Base-by-base conservation (phyloP, 148 eudicot genomes). In the Linanthus parryae region DNA sequence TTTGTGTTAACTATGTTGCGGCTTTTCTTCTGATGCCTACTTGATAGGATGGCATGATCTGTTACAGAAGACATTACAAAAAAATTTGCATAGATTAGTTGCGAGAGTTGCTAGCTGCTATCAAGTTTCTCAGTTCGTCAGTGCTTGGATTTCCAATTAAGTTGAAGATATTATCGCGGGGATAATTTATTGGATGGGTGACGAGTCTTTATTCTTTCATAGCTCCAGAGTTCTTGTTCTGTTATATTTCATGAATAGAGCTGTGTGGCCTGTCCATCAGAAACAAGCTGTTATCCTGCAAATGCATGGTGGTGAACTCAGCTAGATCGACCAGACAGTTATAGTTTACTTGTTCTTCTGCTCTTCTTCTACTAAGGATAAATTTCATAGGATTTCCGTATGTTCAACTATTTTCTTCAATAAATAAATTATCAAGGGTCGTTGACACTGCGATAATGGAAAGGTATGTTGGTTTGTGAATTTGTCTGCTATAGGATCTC, bases 381-480 rank as follows among this genome's bases (percentile, higher is more conserved):
- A 25, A 51, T 25, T 3, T 55, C 59, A 14, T 53, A 43, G 59
- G 58, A 47, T 46, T 63, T 19, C 61, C n/a, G 28, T 54, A 22
- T 59, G 61, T 59, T 55, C 46, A 67, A 44, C 38, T 51, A 57
- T 23, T 44, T 53, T 46, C 9, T 57, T 61, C 33, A 62, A 70
- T 73, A 71, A 67, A 68, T 72, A 76, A 66, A 64, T 46, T 35
- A 61, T 71, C 60, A 40, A 56, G 67, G 28, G 61, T 57, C 43
- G 64, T 58, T 57, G 57, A 44, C 41, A 27, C 49, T 47, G 23
- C 43, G 54, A 58, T 40, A 63, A 88, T 89, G 97, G 95, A 89
- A 45, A 79, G 95, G 97, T 85, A 26, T 12, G 87, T 24, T 30
- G 47, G 13, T 30, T 44, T 18, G 27, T 40, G 8, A 24, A 19